Percentiles rank a stretch among this genome's conserved stretches.
These are phyloP conservation scores for Hansfordia pulvinata DNA, from an alignment of 2,329 filamentous ascomycete species.

Conservation along the genomic window DNA sequence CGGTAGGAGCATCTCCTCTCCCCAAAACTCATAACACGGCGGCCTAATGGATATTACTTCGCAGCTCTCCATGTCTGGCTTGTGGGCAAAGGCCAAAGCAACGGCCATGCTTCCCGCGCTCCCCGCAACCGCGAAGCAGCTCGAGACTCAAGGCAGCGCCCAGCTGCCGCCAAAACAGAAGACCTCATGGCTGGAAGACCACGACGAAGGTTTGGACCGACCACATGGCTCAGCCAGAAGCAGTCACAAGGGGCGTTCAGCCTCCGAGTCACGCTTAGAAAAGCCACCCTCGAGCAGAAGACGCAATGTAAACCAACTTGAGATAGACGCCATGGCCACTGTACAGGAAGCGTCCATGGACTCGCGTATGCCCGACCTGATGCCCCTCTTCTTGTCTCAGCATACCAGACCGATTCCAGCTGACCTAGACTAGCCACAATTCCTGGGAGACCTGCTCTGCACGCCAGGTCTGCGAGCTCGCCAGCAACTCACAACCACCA, in stretches of 20 bases:
- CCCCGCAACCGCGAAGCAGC: no score
- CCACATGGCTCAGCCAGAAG: no score
- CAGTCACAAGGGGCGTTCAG: no score
- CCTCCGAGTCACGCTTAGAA: conserved; percentile 2
- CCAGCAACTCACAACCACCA: conserved; percentile 21
- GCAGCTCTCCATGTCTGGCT: no score
- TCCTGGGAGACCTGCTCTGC: conserved; percentile 48
- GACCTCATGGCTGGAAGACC: no score
- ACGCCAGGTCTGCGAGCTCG: conserved; percentile 52
- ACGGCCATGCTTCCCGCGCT: no score
- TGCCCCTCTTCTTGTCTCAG: not conserved
- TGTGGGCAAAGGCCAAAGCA: no score
- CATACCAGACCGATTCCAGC: conserved; percentile 6
- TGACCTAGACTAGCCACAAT: conserved; percentile 42
- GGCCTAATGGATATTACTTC: no score
- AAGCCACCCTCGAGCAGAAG: conserved; percentile 37
- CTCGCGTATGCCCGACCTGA: conserved; percentile 42
- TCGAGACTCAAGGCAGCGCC: no score
- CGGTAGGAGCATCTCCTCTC: conserved; percentile 29
- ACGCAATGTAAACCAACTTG: conserved; percentile 50
- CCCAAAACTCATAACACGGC: no score
- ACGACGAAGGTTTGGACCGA: no score
- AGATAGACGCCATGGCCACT: conserved; percentile 54
- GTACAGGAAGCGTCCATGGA: conserved; percentile 57
- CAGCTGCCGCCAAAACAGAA: no score